These are phyloP conservation scores for Schwanniomyces etchellsii DNA, from an alignment of 1,139 yeast genomes.

Conservation along the genomic window DNA sequence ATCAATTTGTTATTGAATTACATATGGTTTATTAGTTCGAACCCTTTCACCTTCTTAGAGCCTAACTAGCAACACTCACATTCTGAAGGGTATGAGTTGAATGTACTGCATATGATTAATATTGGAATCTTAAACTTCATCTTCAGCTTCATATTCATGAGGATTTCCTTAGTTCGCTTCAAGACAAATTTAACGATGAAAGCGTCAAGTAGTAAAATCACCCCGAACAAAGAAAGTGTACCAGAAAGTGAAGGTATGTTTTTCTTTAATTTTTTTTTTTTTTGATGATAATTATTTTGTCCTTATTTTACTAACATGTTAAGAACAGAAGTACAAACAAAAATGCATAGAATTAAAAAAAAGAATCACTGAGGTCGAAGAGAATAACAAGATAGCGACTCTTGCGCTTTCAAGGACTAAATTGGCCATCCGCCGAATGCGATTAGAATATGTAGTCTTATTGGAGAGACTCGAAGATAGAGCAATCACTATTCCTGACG, in stretches of 20 bases:
- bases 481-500: slow-evolving; percentile 31
- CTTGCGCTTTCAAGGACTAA: slow-evolving; percentile 77
- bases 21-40: too few relatives aligned
- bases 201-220: slow-evolving; percentile 7
- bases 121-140: too few relatives aligned
- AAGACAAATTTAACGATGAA: slow-evolving; percentile 4
- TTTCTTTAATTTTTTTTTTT: neutral
- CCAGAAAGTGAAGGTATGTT: slow-evolving; percentile 42
- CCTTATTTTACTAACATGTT: slow-evolving; percentile 7
- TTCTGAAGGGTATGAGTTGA: too few relatives aligned
- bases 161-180: too few relatives aligned
- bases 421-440: slow-evolving; percentile 67
- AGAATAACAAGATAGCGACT: slow-evolving; percentile 71
- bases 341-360: slow-evolving; percentile 70
- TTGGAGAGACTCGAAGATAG: slow-evolving; percentile 74
- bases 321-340: slow-evolving; percentile 44
- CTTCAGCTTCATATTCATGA: too few relatives aligned
- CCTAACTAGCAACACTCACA: too few relatives aligned
- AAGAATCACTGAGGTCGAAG: slow-evolving; percentile 71
- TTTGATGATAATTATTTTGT: too few relatives aligned
- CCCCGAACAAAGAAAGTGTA: slow-evolving; percentile 22
- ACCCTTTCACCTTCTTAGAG: too few relatives aligned
- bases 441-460: slow-evolving; percentile 76
- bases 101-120: too few relatives aligned
- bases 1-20: too few relatives aligned